These are phyloP conservation scores for bread wheat (Triticum aestivum) DNA, from an alignment of 176 grass and related monocot genomes.

Conservation along the genomic window IWGSC_CS_RefSeq_v2.1 NC_057797.1:681038238-681038737, in stretches of 20 bases:
- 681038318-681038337: background rate
- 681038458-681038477: background rate
- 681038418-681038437: background rate
- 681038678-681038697: constrained; percentile 11
- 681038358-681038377: background rate
- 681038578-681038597: constrained; percentile 26
- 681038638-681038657: constrained; percentile 26
- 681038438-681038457: background rate
- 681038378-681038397: background rate
- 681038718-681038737: constrained; percentile 25
- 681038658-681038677: constrained; percentile 3
- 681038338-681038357: background rate
- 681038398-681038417: background rate
- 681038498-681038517: background rate
- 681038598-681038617: constrained; percentile 22
- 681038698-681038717: background rate
- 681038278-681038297: too few species aligned
- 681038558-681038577: constrained; percentile 33
- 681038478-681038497: background rate
- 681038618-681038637: constrained; percentile 45
- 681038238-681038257: background rate
- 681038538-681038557: constrained; percentile 28
- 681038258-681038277: background rate
- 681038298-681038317: background rate
- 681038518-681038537: constrained; percentile 8